Evolutionary conservation across 2,329 filamentous ascomycete genomes (phyloP).

Genomic region (Colletotrichum falcatum): DNA sequence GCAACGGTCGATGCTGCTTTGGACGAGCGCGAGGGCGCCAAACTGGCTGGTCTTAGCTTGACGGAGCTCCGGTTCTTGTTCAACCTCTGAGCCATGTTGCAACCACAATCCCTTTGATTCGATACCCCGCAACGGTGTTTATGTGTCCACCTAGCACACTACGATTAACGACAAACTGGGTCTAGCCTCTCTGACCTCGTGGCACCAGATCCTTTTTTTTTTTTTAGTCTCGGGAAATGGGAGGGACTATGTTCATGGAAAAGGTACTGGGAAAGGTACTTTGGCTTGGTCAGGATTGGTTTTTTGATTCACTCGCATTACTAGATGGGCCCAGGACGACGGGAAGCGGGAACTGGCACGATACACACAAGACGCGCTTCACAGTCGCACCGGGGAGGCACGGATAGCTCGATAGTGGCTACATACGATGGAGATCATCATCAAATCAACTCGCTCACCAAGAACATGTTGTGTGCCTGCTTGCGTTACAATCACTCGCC

Average conservation of each 20-base stretch:
- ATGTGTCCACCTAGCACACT: neutral
- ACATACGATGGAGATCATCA: conserved; percentile 1
- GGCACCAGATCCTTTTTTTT: neutral
- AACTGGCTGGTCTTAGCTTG: conserved; percentile 73
- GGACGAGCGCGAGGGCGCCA: conserved; percentile 77
- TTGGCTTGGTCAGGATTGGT: conserved; percentile 12
- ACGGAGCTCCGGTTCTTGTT: conserved; percentile 80
- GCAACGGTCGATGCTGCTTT: conserved; percentile 82
- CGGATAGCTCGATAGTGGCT: neutral
- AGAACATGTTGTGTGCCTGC: neutral
- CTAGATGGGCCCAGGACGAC: conserved; percentile 17
- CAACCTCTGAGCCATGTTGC: conserved; percentile 40
- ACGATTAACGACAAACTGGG: conserved; percentile 2
- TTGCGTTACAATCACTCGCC: neutral
- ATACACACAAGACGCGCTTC: conserved; percentile 33
- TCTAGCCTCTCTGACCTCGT: neutral
- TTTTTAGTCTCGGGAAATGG: neutral
- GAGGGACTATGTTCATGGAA: neutral
- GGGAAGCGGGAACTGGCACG: conserved; percentile 1
- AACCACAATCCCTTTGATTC: neutral
- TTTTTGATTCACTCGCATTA: conserved; percentile 14
- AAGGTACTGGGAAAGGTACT: conserved; percentile 7
- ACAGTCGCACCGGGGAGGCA: conserved; percentile 8
- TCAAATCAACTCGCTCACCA: neutral
- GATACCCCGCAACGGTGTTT: neutral